Base-by-base conservation (phyloP, 164 flowering plant genomes). In the Dillenia suffruticosa region DNA sequence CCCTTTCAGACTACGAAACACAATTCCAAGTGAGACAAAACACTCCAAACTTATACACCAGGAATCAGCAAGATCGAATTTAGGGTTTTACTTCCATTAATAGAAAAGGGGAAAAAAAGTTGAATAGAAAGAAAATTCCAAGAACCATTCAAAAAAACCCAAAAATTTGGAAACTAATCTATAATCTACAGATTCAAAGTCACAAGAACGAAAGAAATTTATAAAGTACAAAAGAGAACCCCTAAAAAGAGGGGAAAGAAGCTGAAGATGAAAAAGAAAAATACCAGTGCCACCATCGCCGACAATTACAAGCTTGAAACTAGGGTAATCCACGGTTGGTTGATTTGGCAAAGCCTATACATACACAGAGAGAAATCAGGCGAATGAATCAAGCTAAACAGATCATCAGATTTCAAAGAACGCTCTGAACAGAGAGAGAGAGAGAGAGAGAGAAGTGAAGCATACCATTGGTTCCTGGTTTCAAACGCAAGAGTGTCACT, bases 241-340 rank as follows among this genome's bases (percentile, higher is more conserved):
- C 8, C 14, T n/a, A 7, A 14, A 43, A 54, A 51, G 26, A 4
- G 13, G 2, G 49, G 49, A 15, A 15, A 32, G 10, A 32, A 14
- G 16, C 10, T 49, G 0, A 45, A 44, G 57, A 9, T 17, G 14
- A 12, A 15, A 10, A 49, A 5, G 15, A 61, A 10, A 0, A 51
- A 14, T 68, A 80, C 91, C 87, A 5, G 92, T 86, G 44, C 88
- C 90, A 26, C 90, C 90, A 75, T 84, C 92, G 50, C 95, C 91
- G 12, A 88, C 92, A 46, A 86, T 76, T 4, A 86, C 88, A 11
- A 86, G 96, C 83, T 88, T 86, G 81, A 86, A 88, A 65, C 81
- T 86, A 8, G 96, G 96, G 63, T 88, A 86, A 53, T 86, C 85
- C 9, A 86, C 92, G 2, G 84, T 81, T 49, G 78, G 80, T 72